Percentiles rank a stretch among this genome's conserved stretches.
These are phyloP conservation scores for Pseudopithomyces maydicus DNA, from an alignment of 2,329 filamentous ascomycete genomes.

Conservation along the genomic window DNA sequence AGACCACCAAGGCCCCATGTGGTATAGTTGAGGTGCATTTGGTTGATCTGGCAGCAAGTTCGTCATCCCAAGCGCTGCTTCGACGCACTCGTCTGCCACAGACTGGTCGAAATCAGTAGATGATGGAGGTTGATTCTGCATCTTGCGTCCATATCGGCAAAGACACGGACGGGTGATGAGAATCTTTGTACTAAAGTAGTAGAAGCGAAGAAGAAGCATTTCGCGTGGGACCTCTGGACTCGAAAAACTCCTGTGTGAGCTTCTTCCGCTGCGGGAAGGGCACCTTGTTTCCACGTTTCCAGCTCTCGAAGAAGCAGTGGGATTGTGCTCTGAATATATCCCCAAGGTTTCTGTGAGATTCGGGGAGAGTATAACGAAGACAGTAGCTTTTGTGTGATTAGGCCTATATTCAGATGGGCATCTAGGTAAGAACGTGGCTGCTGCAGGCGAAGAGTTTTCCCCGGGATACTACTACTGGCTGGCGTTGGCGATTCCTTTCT, in stretches of 20 bases:
- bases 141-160: slow-evolving; percentile 35
- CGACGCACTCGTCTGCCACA: neutral
- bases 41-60: neutral
- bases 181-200: slow-evolving; percentile 39
- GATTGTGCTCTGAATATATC: slow-evolving; percentile 40
- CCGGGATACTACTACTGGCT: slow-evolving; percentile 2
- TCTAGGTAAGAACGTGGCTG: slow-evolving; percentile 11
- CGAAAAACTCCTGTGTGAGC: neutral
- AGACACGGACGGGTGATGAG: slow-evolving; percentile 45
- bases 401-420: slow-evolving; percentile 27
- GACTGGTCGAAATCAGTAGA: neutral
- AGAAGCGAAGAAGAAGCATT: slow-evolving; percentile 26
- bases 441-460: neutral
- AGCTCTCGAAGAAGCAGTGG: slow-evolving; percentile 34
- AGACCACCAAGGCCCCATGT: neutral
- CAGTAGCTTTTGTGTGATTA: slow-evolving; percentile 41
- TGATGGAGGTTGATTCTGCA: neutral
- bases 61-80: neutral
- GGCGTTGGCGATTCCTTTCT: neutral
- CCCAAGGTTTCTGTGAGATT: slow-evolving; percentile 41
- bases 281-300: slow-evolving; percentile 35
- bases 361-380: slow-evolving; percentile 42
- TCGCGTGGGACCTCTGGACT: slow-evolving; percentile 16
- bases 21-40: neutral
- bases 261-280: slow-evolving; percentile 11